These are phyloP conservation scores for Sclerotinia borealis DNA, from an alignment of 2,329 filamentous ascomycete genomes.

Conservation along the genomic window DNA sequence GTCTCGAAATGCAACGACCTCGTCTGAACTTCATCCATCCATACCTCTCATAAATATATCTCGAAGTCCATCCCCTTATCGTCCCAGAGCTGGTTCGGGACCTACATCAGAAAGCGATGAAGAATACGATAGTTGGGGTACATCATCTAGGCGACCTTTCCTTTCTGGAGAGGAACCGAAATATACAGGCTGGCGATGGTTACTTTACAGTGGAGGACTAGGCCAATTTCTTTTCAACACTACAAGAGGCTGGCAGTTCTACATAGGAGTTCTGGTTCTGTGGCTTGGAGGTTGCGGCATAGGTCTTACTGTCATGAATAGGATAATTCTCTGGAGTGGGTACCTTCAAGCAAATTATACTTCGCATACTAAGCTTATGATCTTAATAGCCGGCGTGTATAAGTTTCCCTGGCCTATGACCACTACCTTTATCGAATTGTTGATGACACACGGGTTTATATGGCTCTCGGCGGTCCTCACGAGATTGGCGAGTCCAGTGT, in stretches of 20 bases:
- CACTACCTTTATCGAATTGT: constrained; percentile 43
- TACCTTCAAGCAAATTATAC: constrained; percentile 30
- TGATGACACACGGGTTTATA: constrained; percentile 44
- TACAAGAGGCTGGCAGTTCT: constrained; percentile 42
- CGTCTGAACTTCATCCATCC: constrained; percentile 24
- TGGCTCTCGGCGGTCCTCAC: constrained; percentile 43
- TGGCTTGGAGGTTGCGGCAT: constrained; percentile 43
- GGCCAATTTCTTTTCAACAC: constrained; percentile 44
- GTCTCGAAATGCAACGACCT: constrained; percentile 18
- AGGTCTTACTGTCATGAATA: constrained; percentile 43
- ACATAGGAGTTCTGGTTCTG: constrained; percentile 41
- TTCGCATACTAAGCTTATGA: constrained; percentile 28
- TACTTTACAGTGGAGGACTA: constrained; percentile 38
- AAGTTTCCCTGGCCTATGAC: constrained; percentile 49
- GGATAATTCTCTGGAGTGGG: constrained; percentile 43
- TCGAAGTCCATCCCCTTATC: constrained; percentile 40
- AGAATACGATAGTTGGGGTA: constrained; percentile 34
- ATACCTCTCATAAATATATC: constrained; percentile 42
- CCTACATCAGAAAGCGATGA: constrained; percentile 38
- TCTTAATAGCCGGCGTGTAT: constrained; percentile 38
- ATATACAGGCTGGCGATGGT: constrained; percentile 30
- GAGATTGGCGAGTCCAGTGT: constrained; percentile 37
- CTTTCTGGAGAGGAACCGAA: constrained; percentile 25
- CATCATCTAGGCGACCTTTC: constrained; percentile 33
- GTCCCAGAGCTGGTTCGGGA: constrained; percentile 37